Base-by-base conservation (phyloP, 2,329 filamentous ascomycete genomes). In the Eutypa lata region DNA sequence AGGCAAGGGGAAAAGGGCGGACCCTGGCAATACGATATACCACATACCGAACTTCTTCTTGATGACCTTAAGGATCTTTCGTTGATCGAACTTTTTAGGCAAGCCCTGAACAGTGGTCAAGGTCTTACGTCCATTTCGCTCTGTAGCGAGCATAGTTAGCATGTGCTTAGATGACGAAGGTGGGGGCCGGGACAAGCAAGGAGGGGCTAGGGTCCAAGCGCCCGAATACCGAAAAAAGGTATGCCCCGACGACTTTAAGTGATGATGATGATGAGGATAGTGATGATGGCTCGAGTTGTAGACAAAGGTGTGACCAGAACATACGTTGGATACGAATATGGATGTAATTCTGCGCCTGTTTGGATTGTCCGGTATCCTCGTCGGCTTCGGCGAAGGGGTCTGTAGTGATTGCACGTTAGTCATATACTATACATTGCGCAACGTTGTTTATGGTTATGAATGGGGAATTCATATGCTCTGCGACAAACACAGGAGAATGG, bases 381-480 rank as follows among this genome's bases (percentile, higher is more conserved):
- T 97, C 94, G 86, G 92, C 94, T 90, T 97, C 94, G 88, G 94
- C 94, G 91, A 99, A 99, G 89, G 94, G 94, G 88, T 99, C 94
- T 97, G 72, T 66, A 31, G 18, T 42, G 16, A 22, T 40, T 14
- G 47, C 40, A 22, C 16, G 61, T 71, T 54, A 73, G 70, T 19
- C 13, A 45, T n/a, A 10, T n/a, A 38, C 35, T 4, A 16, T 38
- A 6, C 13, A 38, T 18, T 38, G 35, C 13, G 13, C 26, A 31
- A 31, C 10, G 26, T 10, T 31, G 26, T 31, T 10, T 5, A 31
- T 31, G 26, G 26, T 6, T 5, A 31, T 5, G 10, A 31, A 31
- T 10, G 26, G 6, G 26, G 26, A 6, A 10, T 5, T 10, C 26
- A 48, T 22, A 22, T 26, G 7, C 18, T 11, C 38, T 31, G 26